phyloP scores from a whole-genome alignment of 2,329 filamentous ascomycete genomes.

The Fusarium sublunatum region DNA sequence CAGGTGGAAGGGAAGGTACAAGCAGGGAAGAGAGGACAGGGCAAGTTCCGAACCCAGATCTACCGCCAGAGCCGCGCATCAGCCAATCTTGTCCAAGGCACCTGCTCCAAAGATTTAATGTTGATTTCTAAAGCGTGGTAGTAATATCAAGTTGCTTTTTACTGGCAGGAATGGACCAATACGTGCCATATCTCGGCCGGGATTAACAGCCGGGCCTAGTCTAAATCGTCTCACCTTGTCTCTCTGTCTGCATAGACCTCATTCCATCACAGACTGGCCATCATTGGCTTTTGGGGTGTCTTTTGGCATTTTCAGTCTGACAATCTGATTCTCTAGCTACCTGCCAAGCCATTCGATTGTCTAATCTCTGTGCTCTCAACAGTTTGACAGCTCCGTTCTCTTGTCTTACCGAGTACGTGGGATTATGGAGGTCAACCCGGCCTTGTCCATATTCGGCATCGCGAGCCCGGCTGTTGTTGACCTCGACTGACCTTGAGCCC shows the following conservation, averaged over 20 bases:
- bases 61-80: slow-evolving; percentile 44
- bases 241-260: slow-evolving; percentile 17
- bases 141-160: slow-evolving; percentile 15
- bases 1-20: slow-evolving; percentile 16
- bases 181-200: slow-evolving; percentile 26
- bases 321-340: not conserved
- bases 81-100: not conserved
- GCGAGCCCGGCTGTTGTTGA: slow-evolving; percentile 31
- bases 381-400: not conserved
- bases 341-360: not conserved
- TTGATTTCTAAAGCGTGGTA: not conserved
- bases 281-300: slow-evolving; percentile 1
- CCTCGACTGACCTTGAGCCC: slow-evolving; percentile 45
- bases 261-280: slow-evolving; percentile 24
- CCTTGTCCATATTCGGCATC: slow-evolving; percentile 37
- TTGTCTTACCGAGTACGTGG: not conserved
- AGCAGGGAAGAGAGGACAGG: too few species aligned
- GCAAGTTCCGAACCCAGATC: slow-evolving; percentile 8
- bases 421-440: slow-evolving; percentile 4
- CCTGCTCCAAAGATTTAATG: slow-evolving; percentile 20
- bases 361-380: not conserved
- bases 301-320: not conserved
- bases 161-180: slow-evolving; percentile 3
- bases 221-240: slow-evolving; percentile 45
- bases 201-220: slow-evolving; percentile 38